phyloP scores from a whole-genome alignment of 352 stramenopile genomes.

The Globisporangium emineosum region DNA sequence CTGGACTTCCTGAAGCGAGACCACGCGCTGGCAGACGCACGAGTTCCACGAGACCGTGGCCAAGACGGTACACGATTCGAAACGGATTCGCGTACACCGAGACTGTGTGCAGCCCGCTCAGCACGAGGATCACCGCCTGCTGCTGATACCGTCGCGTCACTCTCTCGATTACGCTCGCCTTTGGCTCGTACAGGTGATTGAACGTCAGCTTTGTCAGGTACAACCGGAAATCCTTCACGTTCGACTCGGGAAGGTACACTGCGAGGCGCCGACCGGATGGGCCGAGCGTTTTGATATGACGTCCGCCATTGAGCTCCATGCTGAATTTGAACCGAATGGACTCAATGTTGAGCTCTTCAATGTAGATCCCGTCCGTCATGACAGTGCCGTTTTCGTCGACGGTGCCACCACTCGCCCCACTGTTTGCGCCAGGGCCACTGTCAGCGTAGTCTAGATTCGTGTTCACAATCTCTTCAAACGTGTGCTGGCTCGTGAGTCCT shows the following conservation, averaged over 20 bases:
- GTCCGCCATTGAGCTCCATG: conserved; percentile 82
- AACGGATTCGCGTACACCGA: conserved; percentile 88
- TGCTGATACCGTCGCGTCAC: conserved; percentile 80
- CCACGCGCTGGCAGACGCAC: conserved; percentile 74
- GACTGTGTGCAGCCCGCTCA: conserved; percentile 82
- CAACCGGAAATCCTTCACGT: conserved; percentile 86
- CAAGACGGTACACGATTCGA: conserved; percentile 82
- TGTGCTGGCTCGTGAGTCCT: conserved; percentile 60
- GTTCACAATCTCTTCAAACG: conserved; percentile 82
- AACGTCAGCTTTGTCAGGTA: conserved; percentile 84
- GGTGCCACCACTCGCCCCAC: conserved; percentile 20
- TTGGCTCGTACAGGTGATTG: conserved; percentile 78
- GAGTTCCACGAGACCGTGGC: conserved; percentile 79
- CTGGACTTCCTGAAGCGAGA: conserved; percentile 73
- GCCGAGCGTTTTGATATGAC: conserved; percentile 82
- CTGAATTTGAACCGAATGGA: conserved; percentile 83
- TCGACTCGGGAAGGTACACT: conserved; percentile 85
- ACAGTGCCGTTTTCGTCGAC: conserved; percentile 19
- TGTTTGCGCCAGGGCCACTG: conserved; percentile 18
- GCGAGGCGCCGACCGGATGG: conserved; percentile 67
- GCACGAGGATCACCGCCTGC: conserved; percentile 80
- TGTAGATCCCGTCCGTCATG: conserved; percentile 72
- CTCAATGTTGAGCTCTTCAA: conserved; percentile 85
- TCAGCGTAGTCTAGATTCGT: conserved; percentile 64
- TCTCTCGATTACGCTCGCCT: conserved; percentile 71